Conservation (phyloP, 106 monocot species). For the Platanthera zijinensis region DNA sequence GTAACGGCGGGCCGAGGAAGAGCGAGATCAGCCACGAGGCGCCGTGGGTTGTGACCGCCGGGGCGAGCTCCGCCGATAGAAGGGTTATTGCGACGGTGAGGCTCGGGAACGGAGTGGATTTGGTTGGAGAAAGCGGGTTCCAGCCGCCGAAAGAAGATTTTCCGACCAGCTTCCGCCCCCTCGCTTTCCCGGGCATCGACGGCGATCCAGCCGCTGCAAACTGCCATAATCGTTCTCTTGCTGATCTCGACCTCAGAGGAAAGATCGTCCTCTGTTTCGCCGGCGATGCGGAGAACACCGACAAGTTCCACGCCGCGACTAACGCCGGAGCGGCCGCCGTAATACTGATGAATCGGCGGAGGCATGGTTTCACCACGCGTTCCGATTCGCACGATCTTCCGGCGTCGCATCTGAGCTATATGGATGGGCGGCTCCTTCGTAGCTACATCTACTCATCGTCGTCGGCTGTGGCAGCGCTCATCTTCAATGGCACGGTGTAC, state of each 20-base stretch:
- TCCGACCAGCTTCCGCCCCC: not conserved
- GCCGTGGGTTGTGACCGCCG: slow-evolving; percentile 46
- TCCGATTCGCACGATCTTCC: not conserved
- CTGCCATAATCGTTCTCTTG: not conserved
- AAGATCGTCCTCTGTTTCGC: slow-evolving; percentile 13
- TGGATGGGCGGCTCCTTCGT: not conserved
- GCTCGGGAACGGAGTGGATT: slow-evolving; percentile 27
- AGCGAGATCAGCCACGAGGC: slow-evolving; percentile 24
- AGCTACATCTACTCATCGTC: slow-evolving; percentile 8
- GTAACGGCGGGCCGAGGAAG: slow-evolving; percentile 23
- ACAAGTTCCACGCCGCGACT: not conserved
- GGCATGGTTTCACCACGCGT: not conserved
- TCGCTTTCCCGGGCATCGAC: slow-evolving; percentile 11
- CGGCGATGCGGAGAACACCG: not conserved
- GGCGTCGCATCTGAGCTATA: not conserved
- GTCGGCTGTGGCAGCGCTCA: slow-evolving; percentile 14
- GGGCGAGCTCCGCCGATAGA: slow-evolving; percentile 32
- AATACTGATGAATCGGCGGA: slow-evolving; percentile 10
- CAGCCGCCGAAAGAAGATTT: not conserved
- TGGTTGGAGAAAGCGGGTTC: slow-evolving; percentile 19
- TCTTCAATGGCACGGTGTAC: slow-evolving; percentile 17
- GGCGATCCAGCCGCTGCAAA: not conserved
- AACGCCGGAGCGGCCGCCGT: slow-evolving; percentile 14
- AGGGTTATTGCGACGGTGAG: slow-evolving; percentile 11
- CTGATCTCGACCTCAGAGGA: slow-evolving; percentile 3